Evolutionary conservation across 2,329 filamentous ascomycete species (phyloP).

Genomic region (Stagonosporopsis chrysanthemi): DNA sequence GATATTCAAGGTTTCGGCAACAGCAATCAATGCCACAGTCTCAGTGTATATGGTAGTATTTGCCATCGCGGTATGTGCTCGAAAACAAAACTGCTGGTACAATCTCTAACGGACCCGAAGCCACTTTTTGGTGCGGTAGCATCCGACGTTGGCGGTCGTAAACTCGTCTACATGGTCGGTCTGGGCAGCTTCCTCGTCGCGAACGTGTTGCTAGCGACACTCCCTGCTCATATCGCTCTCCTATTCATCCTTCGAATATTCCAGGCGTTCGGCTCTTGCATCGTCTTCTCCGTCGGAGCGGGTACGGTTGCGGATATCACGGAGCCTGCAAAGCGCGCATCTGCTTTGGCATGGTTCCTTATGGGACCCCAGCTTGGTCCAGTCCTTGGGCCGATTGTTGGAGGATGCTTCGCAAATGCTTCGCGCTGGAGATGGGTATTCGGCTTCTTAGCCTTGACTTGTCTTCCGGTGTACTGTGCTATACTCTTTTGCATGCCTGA

Average conservation of each 20-base stretch:
- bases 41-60: slow-evolving; percentile 56
- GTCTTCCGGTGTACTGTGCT: slow-evolving; percentile 36
- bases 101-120: slow-evolving; percentile 21
- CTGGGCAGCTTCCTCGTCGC: slow-evolving; percentile 51
- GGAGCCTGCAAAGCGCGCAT: slow-evolving; percentile 51
- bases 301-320: slow-evolving; percentile 55
- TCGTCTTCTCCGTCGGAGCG: slow-evolving; percentile 54
- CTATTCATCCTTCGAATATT: slow-evolving; percentile 53
- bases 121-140: slow-evolving; percentile 54
- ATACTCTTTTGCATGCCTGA: slow-evolving; percentile 55
- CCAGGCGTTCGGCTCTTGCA: slow-evolving; percentile 54
- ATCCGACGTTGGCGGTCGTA: slow-evolving; percentile 52
- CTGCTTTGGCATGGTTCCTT: slow-evolving; percentile 53
- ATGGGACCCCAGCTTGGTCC: slow-evolving; percentile 56
- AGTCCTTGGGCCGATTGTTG: slow-evolving; percentile 54
- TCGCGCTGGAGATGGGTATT: slow-evolving; percentile 56
- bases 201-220: slow-evolving; percentile 50
- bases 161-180: slow-evolving; percentile 53
- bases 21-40: slow-evolving; percentile 55
- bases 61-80: slow-evolving; percentile 44
- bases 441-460: slow-evolving; percentile 46
- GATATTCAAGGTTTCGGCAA: slow-evolving; percentile 48
- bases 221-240: slow-evolving; percentile 50
- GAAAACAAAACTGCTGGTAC: neutral
- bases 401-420: slow-evolving; percentile 49